Percentiles rank a stretch among this genome's conserved stretches.
phyloP scores from a whole-genome alignment of 2,329 filamentous ascomycete species.

The Pyrenochaeta sp. region DNA sequence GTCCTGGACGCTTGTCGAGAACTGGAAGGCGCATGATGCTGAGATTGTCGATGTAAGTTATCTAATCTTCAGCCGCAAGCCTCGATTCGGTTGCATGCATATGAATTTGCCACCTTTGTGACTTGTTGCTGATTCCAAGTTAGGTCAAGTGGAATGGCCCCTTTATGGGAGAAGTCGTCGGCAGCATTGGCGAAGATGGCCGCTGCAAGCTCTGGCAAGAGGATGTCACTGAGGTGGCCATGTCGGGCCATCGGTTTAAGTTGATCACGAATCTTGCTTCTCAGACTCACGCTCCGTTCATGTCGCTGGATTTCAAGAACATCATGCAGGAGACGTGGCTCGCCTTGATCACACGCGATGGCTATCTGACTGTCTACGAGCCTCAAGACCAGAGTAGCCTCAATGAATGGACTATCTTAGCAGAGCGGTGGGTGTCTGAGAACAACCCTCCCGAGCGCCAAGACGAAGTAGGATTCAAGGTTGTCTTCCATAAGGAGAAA shows the following conservation, averaged over 20 bases:
- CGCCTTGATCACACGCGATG: constrained; percentile 84
- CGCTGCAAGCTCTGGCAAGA: constrained; percentile 93
- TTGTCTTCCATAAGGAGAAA: constrained; percentile 88
- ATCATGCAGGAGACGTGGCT: constrained; percentile 86
- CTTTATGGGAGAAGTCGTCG: constrained; percentile 86
- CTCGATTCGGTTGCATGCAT: constrained; percentile 29
- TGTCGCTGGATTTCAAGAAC: constrained; percentile 86
- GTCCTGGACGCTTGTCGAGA: constrained; percentile 83
- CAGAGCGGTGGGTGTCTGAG: constrained; percentile 77
- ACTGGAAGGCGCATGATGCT: constrained; percentile 88
- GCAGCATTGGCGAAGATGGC: constrained; percentile 88
- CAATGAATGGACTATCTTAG: constrained; percentile 76
- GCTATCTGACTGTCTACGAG: constrained; percentile 80
- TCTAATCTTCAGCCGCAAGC: constrained; percentile 24
- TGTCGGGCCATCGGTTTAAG: constrained; percentile 81
- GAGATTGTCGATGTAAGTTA: constrained; percentile 82
- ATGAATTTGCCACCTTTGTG: constrained; percentile 22
- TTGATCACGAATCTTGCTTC: constrained; percentile 68
- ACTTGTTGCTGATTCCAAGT: constrained; percentile 27
- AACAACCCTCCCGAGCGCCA: constrained; percentile 71
- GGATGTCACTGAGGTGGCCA: constrained; percentile 79
- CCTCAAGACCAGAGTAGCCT: constrained; percentile 85
- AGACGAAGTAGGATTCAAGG: constrained; percentile 85
- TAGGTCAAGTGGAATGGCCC: constrained; percentile 94
- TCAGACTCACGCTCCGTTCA: constrained; percentile 74